A percentile compares a stretch with the other conserved stretches of the same genome.
These are phyloP conservation scores for Macadamia integrifolia DNA, from an alignment of 164 flowering plant genomes.

Conservation along the genomic window DNA sequence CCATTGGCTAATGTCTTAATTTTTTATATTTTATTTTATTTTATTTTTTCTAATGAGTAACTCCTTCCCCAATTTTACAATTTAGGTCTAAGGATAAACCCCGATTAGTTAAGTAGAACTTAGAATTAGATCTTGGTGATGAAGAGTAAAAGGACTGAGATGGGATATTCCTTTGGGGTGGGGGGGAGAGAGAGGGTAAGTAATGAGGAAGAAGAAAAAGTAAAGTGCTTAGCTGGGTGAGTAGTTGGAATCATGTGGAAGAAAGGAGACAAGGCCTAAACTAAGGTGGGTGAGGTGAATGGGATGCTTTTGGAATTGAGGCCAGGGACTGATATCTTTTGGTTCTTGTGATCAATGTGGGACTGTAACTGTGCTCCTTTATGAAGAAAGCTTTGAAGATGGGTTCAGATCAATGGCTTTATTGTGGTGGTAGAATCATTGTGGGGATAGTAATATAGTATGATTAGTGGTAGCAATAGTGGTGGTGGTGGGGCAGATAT, in stretches of 20 bases:
- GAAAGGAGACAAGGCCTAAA: not conserved
- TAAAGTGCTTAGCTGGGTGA: conserved; percentile 15
- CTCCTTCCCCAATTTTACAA: too few relatives aligned
- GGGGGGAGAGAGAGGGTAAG: not conserved
- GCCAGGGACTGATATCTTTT: not conserved
- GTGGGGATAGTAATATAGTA: conserved; percentile 1
- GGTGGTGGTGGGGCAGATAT: conserved; percentile 12
- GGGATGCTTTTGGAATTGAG: conserved; percentile 4
- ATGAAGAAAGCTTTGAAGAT: not conserved
- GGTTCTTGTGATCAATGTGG: not conserved
- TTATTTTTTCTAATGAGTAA: too few relatives aligned
- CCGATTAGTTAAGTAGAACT: not conserved
- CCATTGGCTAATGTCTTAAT: too few relatives aligned
- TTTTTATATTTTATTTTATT: too few relatives aligned
- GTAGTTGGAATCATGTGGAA: conserved; percentile 12
- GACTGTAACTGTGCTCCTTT: not conserved
- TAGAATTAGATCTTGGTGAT: not conserved
- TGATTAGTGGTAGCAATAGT: not conserved
- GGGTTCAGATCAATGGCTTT: not conserved
- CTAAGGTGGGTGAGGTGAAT: not conserved
- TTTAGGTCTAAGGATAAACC: too few relatives aligned
- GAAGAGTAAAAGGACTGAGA: not conserved
- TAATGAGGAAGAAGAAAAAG: conserved; percentile 6
- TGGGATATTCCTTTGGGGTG: not conserved
- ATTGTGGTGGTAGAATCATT: conserved; percentile 6